Conservation (phyloP, 352 stramenopile genomes). For the Plasmopara halstedii region DNA sequence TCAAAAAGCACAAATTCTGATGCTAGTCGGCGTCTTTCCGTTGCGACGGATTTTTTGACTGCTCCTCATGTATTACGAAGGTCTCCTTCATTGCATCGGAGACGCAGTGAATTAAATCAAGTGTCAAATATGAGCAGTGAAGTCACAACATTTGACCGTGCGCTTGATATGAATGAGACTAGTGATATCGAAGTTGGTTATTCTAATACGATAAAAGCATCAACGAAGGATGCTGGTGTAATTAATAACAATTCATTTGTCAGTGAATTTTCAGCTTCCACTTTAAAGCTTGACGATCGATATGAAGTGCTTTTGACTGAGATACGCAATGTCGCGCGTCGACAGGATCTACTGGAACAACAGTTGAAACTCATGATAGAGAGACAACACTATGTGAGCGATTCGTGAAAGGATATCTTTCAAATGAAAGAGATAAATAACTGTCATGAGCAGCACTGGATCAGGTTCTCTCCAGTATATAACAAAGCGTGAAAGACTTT, state of each 20-base stretch:
- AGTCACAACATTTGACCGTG: neutral
- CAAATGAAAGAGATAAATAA: neutral
- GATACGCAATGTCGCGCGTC: slow-evolving; percentile 18
- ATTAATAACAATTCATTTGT: neutral
- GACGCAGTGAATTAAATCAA: neutral
- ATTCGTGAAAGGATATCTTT: no score
- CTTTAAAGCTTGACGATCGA: slow-evolving; percentile 3
- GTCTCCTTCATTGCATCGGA: slow-evolving; percentile 2
- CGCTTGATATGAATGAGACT: neutral
- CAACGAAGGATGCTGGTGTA: no score
- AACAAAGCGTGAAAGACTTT: no score
- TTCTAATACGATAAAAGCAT: no score
- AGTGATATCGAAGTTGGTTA: no score
- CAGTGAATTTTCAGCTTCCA: neutral
- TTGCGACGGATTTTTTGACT: neutral
- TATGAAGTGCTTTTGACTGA: slow-evolving; percentile 20
- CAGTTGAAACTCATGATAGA: slow-evolving; percentile 15
- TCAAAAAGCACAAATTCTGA: neutral
- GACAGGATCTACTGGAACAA: slow-evolving; percentile 19
- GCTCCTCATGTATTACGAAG: neutral
- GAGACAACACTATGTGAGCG: no score
- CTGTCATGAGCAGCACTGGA: no score
- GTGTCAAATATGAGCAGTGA: slow-evolving; percentile 3
- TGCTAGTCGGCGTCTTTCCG: neutral
- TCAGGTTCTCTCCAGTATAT: neutral